Evolutionary conservation across 805 yeast genomes (phyloP).

Genomic region (Candida ulmi): DNA sequence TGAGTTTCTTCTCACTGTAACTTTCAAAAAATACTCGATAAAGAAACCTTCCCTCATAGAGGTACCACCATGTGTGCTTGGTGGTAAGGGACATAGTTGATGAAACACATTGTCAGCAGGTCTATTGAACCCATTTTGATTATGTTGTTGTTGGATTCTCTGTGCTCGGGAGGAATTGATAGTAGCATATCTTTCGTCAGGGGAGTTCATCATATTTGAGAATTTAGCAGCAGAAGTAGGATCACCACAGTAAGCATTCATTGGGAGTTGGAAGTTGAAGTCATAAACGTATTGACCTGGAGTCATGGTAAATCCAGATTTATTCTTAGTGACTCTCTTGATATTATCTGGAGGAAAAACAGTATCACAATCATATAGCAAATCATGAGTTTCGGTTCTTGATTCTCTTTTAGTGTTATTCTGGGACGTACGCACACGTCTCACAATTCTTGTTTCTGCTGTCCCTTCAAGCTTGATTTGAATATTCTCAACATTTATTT

Average conservation of each 20-base stretch:
- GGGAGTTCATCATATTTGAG: slow-evolving; percentile 12
- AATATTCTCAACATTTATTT: slow-evolving; percentile 39
- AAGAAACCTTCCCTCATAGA: neutral
- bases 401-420: slow-evolving; percentile 5
- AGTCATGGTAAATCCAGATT: slow-evolving; percentile 24
- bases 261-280: slow-evolving; percentile 25
- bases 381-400: slow-evolving; percentile 28
- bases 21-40: slow-evolving; percentile 46
- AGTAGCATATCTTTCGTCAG: slow-evolving; percentile 8
- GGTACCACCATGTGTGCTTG: neutral
- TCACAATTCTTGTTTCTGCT: slow-evolving; percentile 33
- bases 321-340: slow-evolving; percentile 31
- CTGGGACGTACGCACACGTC: slow-evolving; percentile 4
- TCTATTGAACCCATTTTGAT: neutral
- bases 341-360: slow-evolving; percentile 51
- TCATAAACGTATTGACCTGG: slow-evolving; percentile 49
- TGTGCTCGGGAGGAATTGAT: slow-evolving; percentile 4
- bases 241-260: slow-evolving; percentile 28
- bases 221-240: slow-evolving; percentile 2
- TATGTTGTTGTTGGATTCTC: neutral
- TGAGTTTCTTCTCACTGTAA: slow-evolving; percentile 50
- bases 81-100: slow-evolving; percentile 6
- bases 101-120: neutral
- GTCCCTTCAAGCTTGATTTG: slow-evolving; percentile 50
- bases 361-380: slow-evolving; percentile 42